A percentile compares a stretch with the other conserved stretches of the same genome.
phyloP scores from a whole-genome alignment of 108 stramenopile species.

The Conticribra weissflogii region DNA sequence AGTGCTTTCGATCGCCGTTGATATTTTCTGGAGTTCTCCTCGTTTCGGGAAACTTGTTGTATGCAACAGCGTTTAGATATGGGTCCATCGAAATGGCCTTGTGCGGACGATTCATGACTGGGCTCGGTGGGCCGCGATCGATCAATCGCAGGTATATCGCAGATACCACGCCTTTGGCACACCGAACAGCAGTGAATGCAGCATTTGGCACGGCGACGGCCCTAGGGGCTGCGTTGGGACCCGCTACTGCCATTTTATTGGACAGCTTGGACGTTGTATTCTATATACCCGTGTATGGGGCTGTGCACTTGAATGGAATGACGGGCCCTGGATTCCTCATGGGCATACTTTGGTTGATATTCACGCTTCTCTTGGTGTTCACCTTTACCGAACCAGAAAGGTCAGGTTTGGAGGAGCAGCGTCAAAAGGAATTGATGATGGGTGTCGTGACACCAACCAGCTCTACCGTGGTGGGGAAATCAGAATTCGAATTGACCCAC shows the following conservation, averaged over 20 bases:
- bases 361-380: slow-evolving; percentile 37
- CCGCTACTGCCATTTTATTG: slow-evolving; percentile 77
- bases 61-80: slow-evolving; percentile 68
- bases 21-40: slow-evolving; percentile 69
- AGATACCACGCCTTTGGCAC: slow-evolving; percentile 69
- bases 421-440: slow-evolving; percentile 39
- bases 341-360: slow-evolving; percentile 74
- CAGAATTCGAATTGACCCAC: slow-evolving; percentile 17
- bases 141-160: slow-evolving; percentile 91
- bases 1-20: slow-evolving; percentile 74
- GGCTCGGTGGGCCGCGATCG: slow-evolving; percentile 84
- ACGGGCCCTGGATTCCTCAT: slow-evolving; percentile 86
- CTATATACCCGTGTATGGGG: slow-evolving; percentile 46
- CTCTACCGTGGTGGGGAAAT: not conserved
- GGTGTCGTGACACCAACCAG: not conserved
- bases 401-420: slow-evolving; percentile 64
- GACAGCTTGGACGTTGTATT: slow-evolving; percentile 53
- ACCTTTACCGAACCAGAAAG: slow-evolving; percentile 69
- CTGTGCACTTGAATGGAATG: slow-evolving; percentile 70
- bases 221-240: slow-evolving; percentile 83
- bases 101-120: slow-evolving; percentile 78
- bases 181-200: slow-evolving; percentile 84
- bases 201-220: slow-evolving; percentile 82
- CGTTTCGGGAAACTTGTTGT: slow-evolving; percentile 77
- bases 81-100: slow-evolving; percentile 68